phyloP scores from a whole-genome alignment of 2,329 filamentous ascomycete genomes.

The Hypoxylon sp. region DNA sequence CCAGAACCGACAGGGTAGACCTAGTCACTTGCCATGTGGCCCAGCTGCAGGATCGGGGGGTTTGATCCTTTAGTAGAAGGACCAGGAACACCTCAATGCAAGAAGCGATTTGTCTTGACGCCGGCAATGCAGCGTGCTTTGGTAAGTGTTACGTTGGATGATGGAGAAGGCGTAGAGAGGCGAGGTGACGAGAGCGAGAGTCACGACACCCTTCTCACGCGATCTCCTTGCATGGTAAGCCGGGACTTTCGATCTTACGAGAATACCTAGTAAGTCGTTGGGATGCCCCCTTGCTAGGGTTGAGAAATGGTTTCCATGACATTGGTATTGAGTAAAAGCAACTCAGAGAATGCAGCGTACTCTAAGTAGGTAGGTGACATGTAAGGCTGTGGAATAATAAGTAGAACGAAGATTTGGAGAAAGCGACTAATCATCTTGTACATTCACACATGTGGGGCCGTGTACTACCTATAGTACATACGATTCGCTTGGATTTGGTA shows the following conservation, averaged over 20 bases:
- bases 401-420: neutral
- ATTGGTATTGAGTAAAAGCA: neutral
- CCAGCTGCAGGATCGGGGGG: conserved; percentile 38
- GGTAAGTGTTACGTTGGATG: conserved; percentile 18
- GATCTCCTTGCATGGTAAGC: conserved; percentile 7
- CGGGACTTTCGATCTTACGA: neutral
- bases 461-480: too few species aligned
- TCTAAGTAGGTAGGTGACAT: neutral
- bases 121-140: conserved; percentile 3
- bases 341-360: neutral
- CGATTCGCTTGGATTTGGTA: neutral
- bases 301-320: conserved; percentile 12
- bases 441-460: too few species aligned
- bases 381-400: conserved; percentile 9
- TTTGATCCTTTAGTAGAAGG: conserved; percentile 27
- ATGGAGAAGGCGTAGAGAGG: conserved; percentile 16
- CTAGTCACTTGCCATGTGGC: conserved; percentile 42
- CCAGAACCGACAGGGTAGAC: conserved; percentile 40
- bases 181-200: conserved; percentile 18
- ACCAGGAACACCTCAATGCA: conserved; percentile 9
- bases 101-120: conserved; percentile 8
- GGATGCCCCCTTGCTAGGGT: conserved; percentile 3
- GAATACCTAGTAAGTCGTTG: neutral
- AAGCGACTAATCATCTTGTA: neutral
- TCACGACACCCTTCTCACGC: conserved; percentile 8